Evolutionary conservation across 306 rosid genomes (phyloP).

Genomic region (Alnus rubra): DNA sequence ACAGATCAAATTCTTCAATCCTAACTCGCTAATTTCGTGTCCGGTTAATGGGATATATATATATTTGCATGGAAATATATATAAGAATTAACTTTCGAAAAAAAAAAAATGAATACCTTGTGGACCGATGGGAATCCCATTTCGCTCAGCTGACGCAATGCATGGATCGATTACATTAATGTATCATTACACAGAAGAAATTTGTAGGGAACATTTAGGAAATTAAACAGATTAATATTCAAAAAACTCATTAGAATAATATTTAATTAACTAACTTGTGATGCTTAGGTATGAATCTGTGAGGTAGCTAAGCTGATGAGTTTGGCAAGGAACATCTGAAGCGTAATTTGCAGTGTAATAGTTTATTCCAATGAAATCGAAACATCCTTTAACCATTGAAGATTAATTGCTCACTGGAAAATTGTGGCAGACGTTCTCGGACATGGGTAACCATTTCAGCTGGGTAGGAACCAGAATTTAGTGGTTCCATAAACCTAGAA

Average conservation of each 20-base stretch:
- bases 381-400: constrained; percentile 32
- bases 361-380: constrained; percentile 49
- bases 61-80: too few relatives aligned
- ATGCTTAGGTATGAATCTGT: constrained; percentile 27
- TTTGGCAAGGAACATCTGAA: neutral
- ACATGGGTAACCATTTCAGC: constrained; percentile 28
- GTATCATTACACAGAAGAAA: too few relatives aligned
- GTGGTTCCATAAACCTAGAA: too few relatives aligned
- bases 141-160: constrained; percentile 34
- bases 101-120: constrained; percentile 16
- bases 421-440: constrained; percentile 40
- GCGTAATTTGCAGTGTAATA: constrained; percentile 41
- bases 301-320: constrained; percentile 3
- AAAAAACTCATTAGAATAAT: too few relatives aligned
- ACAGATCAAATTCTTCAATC: too few relatives aligned
- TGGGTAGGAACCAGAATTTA: constrained; percentile 40
- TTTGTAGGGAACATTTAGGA: too few relatives aligned
- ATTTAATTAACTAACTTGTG: neutral
- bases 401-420: constrained; percentile 28
- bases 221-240: too few relatives aligned
- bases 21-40: too few relatives aligned
- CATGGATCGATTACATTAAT: neutral
- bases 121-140: constrained; percentile 53
- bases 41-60: too few relatives aligned
- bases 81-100: too few relatives aligned